Conservation (phyloP, 2,329 filamentous ascomycete genomes). For the Dactylellina leptospora region DNA sequence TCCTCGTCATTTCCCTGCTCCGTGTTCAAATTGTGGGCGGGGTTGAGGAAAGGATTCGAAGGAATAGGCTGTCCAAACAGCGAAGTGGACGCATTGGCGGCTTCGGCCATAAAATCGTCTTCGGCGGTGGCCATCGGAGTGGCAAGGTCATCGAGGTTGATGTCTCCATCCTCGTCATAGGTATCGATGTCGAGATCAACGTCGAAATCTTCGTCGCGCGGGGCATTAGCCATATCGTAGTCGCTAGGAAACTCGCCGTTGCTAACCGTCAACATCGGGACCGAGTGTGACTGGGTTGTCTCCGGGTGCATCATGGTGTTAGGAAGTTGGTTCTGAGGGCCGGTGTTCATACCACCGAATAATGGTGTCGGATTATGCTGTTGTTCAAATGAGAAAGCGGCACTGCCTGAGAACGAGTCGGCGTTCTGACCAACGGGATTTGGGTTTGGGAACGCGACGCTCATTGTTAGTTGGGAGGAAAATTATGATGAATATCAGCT, state of each 20-base stretch:
- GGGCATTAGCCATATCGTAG: conserved; percentile 44
- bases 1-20: conserved; percentile 36
- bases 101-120: conserved; percentile 39
- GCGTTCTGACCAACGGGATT: conserved; percentile 22
- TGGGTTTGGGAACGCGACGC: conserved; percentile 43
- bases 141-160: conserved; percentile 36
- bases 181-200: conserved; percentile 41
- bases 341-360: conserved; percentile 26
- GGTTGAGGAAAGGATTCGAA: conserved; percentile 2
- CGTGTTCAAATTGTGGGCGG: background rate
- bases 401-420: conserved; percentile 44
- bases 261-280: conserved; percentile 39
- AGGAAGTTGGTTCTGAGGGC: conserved; percentile 24
- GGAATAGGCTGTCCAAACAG: conserved; percentile 40
- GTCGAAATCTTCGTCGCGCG: conserved; percentile 48
- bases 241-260: conserved; percentile 25
- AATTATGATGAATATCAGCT: background rate
- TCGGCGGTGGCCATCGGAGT: conserved; percentile 36
- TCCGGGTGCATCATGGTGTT: background rate
- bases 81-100: background rate
- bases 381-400: conserved; percentile 49
- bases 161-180: conserved; percentile 44
- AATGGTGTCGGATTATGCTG: conserved; percentile 42
- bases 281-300: conserved; percentile 19
- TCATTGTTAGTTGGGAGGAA: conserved; percentile 13